Evolutionary conservation across 2,329 filamentous ascomycete species (phyloP).

Genomic region (Sodiomyces alkalinus): DNA sequence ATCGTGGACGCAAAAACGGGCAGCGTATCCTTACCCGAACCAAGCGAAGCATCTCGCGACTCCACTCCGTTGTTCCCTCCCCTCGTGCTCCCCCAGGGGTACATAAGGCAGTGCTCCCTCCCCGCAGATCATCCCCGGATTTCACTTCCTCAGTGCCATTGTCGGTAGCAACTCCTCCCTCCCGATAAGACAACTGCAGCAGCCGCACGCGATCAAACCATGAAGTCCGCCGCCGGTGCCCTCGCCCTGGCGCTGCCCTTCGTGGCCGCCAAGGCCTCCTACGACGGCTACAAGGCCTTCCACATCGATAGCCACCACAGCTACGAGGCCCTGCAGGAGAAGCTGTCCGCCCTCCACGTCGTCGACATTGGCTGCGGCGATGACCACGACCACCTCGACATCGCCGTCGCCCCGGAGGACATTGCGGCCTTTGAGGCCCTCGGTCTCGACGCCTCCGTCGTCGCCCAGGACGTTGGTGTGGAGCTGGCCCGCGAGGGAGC

Average conservation of each 20-base stretch:
- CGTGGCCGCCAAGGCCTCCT: slow-evolving; percentile 15
- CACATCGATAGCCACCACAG: slow-evolving; percentile 21
- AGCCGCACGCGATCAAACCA: too few species aligned
- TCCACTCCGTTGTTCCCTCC: too few species aligned
- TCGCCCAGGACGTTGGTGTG: slow-evolving; percentile 24
- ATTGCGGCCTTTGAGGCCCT: slow-evolving; percentile 17
- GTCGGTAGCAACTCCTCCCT: too few species aligned
- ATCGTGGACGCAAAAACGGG: too few species aligned
- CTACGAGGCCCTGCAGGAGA: slow-evolving; percentile 15
- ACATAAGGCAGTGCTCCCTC: too few species aligned
- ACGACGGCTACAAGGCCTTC: slow-evolving; percentile 29
- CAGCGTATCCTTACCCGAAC: too few species aligned
- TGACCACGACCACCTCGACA: slow-evolving; percentile 18
- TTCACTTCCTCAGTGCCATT: too few species aligned
- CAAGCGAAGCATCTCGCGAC: too few species aligned
- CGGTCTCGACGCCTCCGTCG: slow-evolving; percentile 16
- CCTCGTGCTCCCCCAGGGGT: too few species aligned
- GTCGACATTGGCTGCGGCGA: slow-evolving; percentile 10
- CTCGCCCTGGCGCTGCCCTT: slow-evolving; percentile 2
- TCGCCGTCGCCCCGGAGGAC: slow-evolving; percentile 22
- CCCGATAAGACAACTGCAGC: too few species aligned
- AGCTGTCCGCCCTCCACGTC: slow-evolving; percentile 7
- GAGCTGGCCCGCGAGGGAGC: slow-evolving; percentile 21
- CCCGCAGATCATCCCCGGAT: too few species aligned
- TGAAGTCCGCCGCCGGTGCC: too few species aligned